A percentile compares a stretch with the other conserved stretches of the same genome.
Conservation (phyloP, 768 basidiomycete species). For the Ephemerocybe angulata region DNA sequence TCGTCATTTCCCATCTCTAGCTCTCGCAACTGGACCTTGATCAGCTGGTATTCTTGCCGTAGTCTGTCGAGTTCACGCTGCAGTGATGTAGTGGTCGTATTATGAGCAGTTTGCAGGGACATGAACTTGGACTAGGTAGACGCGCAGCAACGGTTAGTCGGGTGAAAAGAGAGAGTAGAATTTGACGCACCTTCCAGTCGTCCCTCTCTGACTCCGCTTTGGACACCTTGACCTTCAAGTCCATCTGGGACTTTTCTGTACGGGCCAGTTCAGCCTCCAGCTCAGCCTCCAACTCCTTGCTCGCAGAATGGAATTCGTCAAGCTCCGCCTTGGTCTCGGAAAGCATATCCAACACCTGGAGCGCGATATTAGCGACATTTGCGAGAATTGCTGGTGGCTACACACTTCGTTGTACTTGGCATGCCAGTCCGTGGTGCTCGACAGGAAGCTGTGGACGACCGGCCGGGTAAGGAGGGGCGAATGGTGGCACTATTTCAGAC, state of each 20-base stretch:
- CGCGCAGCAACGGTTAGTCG: constrained; percentile 7
- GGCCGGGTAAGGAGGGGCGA: constrained; percentile 16
- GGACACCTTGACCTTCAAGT: constrained; percentile 67
- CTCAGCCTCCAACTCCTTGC: constrained; percentile 91
- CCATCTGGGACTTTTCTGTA: constrained; percentile 81
- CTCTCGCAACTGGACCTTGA: constrained; percentile 76
- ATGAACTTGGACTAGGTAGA: constrained; percentile 69
- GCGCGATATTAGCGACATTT: background rate
- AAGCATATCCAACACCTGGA: constrained; percentile 73
- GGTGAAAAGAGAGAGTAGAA: background rate
- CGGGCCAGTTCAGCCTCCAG: constrained; percentile 86
- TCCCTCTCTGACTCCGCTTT: constrained; percentile 75
- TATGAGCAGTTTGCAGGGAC: constrained; percentile 84
- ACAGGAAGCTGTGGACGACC: constrained; percentile 46
- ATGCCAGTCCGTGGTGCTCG: constrained; percentile 65
- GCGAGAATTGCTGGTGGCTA: constrained; percentile 1
- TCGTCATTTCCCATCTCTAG: constrained; percentile 98
- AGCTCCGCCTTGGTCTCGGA: constrained; percentile 81
- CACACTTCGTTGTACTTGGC: constrained; percentile 69
- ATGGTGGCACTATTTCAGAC: constrained; percentile 15
- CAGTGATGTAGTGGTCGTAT: constrained; percentile 84
- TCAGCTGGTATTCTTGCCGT: constrained; percentile 66
- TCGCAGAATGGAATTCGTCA: constrained; percentile 80
- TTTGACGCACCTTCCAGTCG: constrained; percentile 81
- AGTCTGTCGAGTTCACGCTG: constrained; percentile 88